phyloP scores from a whole-genome alignment of 306 rosid genomes.

The Ormosia emarginata region DNA sequence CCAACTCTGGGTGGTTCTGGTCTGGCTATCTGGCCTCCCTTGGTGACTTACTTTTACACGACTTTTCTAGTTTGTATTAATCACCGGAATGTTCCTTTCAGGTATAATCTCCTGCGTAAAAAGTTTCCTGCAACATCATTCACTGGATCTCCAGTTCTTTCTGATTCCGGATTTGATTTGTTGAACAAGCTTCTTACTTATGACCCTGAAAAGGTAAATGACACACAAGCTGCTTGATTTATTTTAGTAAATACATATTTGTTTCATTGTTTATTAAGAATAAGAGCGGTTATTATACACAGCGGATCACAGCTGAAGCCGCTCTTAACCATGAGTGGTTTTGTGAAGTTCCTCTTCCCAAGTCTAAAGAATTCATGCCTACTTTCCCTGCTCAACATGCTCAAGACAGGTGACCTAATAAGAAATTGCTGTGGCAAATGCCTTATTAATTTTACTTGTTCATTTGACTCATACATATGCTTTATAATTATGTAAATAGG shows the following conservation, averaged over 20 bases:
- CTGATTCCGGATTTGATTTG: constrained; percentile 98
- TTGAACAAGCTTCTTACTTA: constrained; percentile 95
- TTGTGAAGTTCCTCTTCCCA: constrained; percentile 94
- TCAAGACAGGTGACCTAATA: constrained; percentile 75
- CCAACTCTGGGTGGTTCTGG: constrained; percentile 99
- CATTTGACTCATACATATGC: not conserved
- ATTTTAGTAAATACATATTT: not conserved
- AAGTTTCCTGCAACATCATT: constrained; percentile 95
- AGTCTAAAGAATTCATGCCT: constrained; percentile 95
- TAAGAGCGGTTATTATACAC: constrained; percentile 24
- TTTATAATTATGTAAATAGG: constrained; percentile 44
- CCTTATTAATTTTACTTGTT: not conserved
- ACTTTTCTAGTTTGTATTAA: constrained; percentile 49
- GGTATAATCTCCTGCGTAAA: constrained; percentile 95
- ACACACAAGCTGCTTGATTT: not conserved
- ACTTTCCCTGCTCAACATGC: constrained; percentile 99
- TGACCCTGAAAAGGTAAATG: constrained; percentile 94
- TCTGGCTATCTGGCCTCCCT: constrained; percentile 89
- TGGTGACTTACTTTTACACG: constrained; percentile 71
- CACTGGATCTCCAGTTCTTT: constrained; percentile 98
- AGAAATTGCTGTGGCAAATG: not conserved
- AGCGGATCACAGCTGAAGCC: constrained; percentile 92
- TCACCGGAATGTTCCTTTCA: constrained; percentile 65
- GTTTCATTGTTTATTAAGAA: constrained; percentile 1
- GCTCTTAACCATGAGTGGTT: constrained; percentile 99